phyloP scores from a whole-genome alignment of 176 grass and related monocot genomes.

The Echinochloa phyllopogon region DNA sequence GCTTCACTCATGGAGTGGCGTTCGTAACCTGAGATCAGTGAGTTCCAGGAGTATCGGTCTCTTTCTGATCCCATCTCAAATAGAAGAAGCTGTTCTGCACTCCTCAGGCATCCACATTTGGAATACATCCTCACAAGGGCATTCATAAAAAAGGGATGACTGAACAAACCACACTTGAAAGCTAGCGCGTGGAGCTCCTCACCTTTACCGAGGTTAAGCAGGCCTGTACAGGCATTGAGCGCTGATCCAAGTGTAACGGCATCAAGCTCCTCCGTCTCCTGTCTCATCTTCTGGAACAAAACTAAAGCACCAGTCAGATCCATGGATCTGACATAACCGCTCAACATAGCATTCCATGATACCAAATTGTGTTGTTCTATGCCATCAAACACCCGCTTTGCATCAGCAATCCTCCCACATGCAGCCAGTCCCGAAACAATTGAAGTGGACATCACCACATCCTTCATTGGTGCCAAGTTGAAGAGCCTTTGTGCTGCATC shows the following conservation, averaged over 20 bases:
- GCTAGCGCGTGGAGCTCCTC: constrained; percentile 68
- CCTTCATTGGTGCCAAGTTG: constrained; percentile 60
- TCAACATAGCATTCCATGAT: constrained; percentile 94
- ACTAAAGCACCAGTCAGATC: constrained; percentile 69
- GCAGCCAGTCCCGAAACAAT: constrained; percentile 69
- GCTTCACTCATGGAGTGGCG: constrained; percentile 73
- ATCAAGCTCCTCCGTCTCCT: constrained; percentile 58
- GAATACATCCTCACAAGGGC: constrained; percentile 82
- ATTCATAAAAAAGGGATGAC: constrained; percentile 57
- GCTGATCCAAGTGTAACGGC: constrained; percentile 59
- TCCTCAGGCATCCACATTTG: constrained; percentile 77
- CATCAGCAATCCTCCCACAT: constrained; percentile 76
- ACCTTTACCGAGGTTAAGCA: constrained; percentile 71
- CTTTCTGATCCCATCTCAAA: constrained; percentile 54
- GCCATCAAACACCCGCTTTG: constrained; percentile 62
- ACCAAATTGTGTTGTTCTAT: constrained; percentile 82
- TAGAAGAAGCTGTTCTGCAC: constrained; percentile 62
- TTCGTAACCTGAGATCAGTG: constrained; percentile 79
- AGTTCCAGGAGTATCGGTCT: constrained; percentile 84
- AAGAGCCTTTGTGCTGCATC: constrained; percentile 71
- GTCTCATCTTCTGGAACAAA: constrained; percentile 76
- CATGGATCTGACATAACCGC: constrained; percentile 57
- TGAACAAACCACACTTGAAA: constrained; percentile 51
- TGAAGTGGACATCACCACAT: constrained; percentile 73
- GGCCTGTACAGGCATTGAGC: constrained; percentile 72